Conservation (phyloP, 768 basidiomycete species). For the Psilocybe tampanensis region DNA sequence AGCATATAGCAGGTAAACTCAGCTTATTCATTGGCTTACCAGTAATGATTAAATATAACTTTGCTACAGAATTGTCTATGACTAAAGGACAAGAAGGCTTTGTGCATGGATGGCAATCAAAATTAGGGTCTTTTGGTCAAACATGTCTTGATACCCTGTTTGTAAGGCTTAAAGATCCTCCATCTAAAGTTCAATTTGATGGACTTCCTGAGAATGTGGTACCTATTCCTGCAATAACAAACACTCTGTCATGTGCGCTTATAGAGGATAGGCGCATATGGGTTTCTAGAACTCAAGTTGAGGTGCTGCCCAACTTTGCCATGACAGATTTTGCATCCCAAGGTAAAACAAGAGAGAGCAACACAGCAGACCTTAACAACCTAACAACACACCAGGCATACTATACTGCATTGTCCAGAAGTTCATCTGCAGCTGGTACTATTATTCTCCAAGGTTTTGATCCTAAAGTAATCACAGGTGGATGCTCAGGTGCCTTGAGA, state of each 20-base stretch:
- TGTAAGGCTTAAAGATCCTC: constrained; percentile 27
- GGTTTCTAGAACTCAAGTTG: too few species aligned
- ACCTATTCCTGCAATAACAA: constrained; percentile 14
- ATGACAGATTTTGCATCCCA: constrained; percentile 21
- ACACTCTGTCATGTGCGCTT: neutral
- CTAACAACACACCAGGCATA: constrained; percentile 25
- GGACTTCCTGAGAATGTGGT: constrained; percentile 33
- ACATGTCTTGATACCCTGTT: constrained; percentile 29
- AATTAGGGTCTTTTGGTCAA: constrained; percentile 6
- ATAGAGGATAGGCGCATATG: constrained; percentile 6
- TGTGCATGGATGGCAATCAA: constrained; percentile 28
- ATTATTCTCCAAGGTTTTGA: constrained; percentile 25
- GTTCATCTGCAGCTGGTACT: constrained; percentile 16
- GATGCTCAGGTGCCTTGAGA: constrained; percentile 25
- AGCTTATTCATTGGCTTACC: constrained; percentile 32
- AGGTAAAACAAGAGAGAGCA: constrained; percentile 29
- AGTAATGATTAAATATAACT: constrained; percentile 33
- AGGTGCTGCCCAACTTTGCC: too few species aligned
- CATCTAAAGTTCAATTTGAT: constrained; percentile 20
- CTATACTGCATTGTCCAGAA: constrained; percentile 33
- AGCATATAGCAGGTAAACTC: constrained; percentile 28
- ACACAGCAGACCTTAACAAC: constrained; percentile 28
- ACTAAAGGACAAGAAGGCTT: constrained; percentile 35
- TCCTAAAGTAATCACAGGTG: constrained; percentile 22
- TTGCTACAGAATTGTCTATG: constrained; percentile 34